phyloP scores from a whole-genome alignment of 176 grass and related monocot species.

The Thalia dealbata region DNA sequence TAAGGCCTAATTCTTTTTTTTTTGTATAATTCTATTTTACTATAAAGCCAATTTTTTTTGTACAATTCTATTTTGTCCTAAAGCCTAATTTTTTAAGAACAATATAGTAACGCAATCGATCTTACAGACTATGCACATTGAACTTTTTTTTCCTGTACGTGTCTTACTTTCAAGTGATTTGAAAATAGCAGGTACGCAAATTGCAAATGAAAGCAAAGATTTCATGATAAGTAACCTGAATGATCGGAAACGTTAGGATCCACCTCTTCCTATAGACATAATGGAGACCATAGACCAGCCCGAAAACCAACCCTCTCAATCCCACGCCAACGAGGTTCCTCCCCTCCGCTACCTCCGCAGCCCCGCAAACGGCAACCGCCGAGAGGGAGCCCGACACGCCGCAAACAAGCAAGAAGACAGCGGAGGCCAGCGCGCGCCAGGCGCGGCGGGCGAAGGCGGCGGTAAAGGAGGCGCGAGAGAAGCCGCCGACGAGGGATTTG shows the following conservation, averaged over 20 bases:
- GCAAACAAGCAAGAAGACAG: constrained; percentile 24
- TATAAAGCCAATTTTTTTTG: no score
- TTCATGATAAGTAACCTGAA: constrained; percentile 23
- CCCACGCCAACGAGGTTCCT: not conserved
- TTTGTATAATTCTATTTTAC: no score
- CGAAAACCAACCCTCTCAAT: constrained; percentile 30
- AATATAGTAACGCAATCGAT: no score
- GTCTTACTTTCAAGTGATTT: no score
- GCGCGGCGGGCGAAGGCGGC: constrained; percentile 28
- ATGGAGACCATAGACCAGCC: constrained; percentile 30
- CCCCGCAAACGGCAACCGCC: constrained; percentile 22
- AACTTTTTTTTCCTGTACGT: no score
- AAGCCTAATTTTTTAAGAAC: no score
- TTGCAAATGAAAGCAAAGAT: not conserved
- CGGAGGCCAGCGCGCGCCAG: constrained; percentile 15
- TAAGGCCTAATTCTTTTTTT: no score
- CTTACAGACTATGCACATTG: no score
- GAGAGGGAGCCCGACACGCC: constrained; percentile 30
- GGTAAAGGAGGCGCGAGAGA: constrained; percentile 17
- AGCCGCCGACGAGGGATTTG: constrained; percentile 32
- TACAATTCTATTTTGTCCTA: no score
- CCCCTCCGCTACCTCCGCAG: not conserved
- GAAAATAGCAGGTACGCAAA: not conserved
- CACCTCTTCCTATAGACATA: constrained; percentile 46
- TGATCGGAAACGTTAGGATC: constrained; percentile 37